A percentile compares a stretch with the other conserved stretches of the same genome.
These are phyloP conservation scores for Suillus luteus DNA, from an alignment of 768 basidiomycete species.

Conservation along the genomic window DNA sequence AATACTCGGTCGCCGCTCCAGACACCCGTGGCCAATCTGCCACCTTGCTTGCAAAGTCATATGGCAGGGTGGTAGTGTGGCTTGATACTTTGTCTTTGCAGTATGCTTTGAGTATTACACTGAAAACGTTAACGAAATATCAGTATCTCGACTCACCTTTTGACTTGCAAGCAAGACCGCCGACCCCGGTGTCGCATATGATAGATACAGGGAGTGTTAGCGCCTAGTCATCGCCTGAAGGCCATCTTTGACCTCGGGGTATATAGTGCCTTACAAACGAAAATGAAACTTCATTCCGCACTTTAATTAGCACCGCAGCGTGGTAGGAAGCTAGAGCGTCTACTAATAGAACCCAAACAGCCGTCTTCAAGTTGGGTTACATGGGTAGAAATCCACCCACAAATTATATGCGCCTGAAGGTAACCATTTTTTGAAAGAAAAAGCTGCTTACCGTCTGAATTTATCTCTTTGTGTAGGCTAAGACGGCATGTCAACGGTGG, in stretches of 20 bases:
- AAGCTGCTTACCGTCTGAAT: background rate
- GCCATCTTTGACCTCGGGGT: background rate
- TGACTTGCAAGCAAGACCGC: background rate
- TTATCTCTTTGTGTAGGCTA: background rate
- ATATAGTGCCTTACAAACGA: background rate
- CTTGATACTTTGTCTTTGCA: background rate
- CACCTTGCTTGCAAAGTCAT: background rate
- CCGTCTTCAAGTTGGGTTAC: background rate
- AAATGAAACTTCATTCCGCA: background rate
- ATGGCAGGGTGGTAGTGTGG: background rate
- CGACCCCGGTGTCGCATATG: background rate
- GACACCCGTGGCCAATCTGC: background rate
- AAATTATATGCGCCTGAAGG: background rate
- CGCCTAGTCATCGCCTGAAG: background rate
- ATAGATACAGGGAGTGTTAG: background rate
- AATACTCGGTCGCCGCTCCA: background rate
- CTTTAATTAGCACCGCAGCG: background rate
- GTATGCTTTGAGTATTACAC: background rate
- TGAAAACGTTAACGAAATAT: background rate
- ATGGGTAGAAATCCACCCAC: background rate
- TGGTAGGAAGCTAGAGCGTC: background rate
- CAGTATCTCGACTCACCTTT: background rate
- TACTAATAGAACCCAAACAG: background rate
- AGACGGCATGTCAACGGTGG: background rate
- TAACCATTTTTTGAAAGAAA: background rate